Evolutionary conservation across 176 grass and related monocot genomes (phyloP).

Genomic region (Phoenix dactylifera): DNA sequence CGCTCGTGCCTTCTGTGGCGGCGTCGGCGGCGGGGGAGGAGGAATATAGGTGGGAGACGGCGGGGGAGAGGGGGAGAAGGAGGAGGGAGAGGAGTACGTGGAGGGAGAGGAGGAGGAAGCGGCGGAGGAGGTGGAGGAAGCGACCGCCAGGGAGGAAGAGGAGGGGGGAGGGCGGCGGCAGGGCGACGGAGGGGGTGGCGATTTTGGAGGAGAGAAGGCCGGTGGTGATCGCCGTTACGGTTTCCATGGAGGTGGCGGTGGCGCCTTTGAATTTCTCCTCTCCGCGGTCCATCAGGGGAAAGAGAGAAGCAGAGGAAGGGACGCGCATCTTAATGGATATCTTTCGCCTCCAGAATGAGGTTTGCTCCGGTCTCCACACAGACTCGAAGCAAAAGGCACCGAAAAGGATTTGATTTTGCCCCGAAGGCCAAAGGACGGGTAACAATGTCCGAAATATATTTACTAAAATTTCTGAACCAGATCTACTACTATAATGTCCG

Average conservation of each 20-base stretch:
- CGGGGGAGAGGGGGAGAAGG: slow-evolving; percentile 29
- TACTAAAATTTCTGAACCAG: no score
- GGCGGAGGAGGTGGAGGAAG: slow-evolving; percentile 14
- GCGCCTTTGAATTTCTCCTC: no score
- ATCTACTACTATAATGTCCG: no score
- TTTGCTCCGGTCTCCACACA: no score
- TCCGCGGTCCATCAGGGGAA: no score
- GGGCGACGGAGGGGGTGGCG: slow-evolving; percentile 19
- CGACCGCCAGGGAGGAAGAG: slow-evolving; percentile 9
- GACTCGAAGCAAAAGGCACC: no score
- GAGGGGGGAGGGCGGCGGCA: slow-evolving; percentile 17
- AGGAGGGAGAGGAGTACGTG: slow-evolving; percentile 36
- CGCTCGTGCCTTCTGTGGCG: slow-evolving; percentile 18
- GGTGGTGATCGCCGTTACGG: neutral
- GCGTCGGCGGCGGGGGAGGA: slow-evolving; percentile 1
- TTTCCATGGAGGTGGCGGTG: neutral
- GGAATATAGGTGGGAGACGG: neutral
- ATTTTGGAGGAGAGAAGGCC: slow-evolving; percentile 15
- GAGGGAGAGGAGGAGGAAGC: slow-evolving; percentile 28
- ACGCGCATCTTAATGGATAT: no score
- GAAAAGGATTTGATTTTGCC: no score
- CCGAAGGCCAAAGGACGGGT: no score
- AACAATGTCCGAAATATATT: no score
- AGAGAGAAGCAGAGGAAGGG: no score
- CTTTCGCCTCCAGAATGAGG: no score